These are phyloP conservation scores for Pharnaceum exiguum DNA, from an alignment of 148 eudicot species.

Conservation along the genomic window DNA sequence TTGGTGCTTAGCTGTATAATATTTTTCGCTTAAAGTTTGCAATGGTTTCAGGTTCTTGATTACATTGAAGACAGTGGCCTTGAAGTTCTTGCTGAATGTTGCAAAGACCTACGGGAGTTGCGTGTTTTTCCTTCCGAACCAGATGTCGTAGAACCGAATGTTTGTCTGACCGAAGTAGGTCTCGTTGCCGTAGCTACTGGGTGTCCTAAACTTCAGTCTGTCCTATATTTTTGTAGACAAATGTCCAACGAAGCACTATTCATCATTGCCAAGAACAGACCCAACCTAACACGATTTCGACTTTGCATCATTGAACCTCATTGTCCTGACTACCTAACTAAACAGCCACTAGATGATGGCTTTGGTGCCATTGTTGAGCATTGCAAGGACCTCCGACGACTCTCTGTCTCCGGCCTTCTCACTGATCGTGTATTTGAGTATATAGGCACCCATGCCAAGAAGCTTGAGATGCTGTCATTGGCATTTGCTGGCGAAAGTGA, in stretches of 20 bases:
- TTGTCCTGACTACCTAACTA: constrained; percentile 69
- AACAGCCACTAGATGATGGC: constrained; percentile 71
- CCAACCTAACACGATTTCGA: constrained; percentile 67
- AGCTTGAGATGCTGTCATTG: constrained; percentile 84
- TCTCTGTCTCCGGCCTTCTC: constrained; percentile 79
- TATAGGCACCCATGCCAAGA: constrained; percentile 77
- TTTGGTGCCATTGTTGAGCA: constrained; percentile 82
- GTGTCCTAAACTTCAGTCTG: constrained; percentile 83
- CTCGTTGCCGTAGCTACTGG: constrained; percentile 79
- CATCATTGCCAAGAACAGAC: constrained; percentile 64
- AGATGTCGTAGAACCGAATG: constrained; percentile 62
- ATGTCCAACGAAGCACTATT: constrained; percentile 78
- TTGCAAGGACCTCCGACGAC: constrained; percentile 72
- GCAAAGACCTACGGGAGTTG: constrained; percentile 77
- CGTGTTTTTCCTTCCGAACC: constrained; percentile 93
- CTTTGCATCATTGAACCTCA: constrained; percentile 82
- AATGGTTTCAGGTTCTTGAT: constrained; percentile 64
- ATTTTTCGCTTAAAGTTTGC: too few relatives aligned
- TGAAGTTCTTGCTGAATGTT: constrained; percentile 57
- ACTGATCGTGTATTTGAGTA: constrained; percentile 71
- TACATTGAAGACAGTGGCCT: constrained; percentile 87
- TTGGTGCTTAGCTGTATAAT: too few relatives aligned
- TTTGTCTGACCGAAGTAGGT: constrained; percentile 74
- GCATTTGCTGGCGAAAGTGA: constrained; percentile 90
- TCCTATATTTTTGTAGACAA: constrained; percentile 86